phyloP scores from a whole-genome alignment of 2,329 filamentous ascomycete genomes.

The Penicillium sclerotigenum region DNA sequence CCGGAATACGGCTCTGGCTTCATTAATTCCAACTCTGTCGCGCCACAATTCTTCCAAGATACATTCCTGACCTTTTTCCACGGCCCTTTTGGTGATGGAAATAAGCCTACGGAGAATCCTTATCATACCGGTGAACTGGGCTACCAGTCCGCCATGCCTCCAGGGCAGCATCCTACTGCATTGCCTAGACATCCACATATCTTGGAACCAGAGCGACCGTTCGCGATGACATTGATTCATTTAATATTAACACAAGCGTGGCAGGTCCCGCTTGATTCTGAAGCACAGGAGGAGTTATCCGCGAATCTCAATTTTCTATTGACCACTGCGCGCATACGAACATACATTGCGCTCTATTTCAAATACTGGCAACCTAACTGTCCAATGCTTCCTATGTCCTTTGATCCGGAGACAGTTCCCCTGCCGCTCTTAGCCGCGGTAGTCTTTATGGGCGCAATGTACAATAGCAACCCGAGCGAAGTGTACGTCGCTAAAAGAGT shows the following conservation, averaged over 20 bases:
- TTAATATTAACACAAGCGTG: constrained; percentile 40
- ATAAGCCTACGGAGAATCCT: constrained; percentile 24
- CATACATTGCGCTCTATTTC: constrained; percentile 45
- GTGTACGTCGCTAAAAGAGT: constrained; percentile 38
- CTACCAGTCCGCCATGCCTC: constrained; percentile 17
- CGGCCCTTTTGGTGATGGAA: constrained; percentile 32
- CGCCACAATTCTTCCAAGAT: constrained; percentile 34
- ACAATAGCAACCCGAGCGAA: constrained; percentile 42
- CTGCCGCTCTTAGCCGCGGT: constrained; percentile 42
- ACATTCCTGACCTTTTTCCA: constrained; percentile 40
- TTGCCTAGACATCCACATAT: constrained; percentile 22
- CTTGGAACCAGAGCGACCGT: constrained; percentile 38
- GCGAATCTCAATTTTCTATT: constrained; percentile 41
- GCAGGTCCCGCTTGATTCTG: constrained; percentile 38
- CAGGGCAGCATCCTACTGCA: constrained; percentile 19
- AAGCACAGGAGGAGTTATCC: constrained; percentile 41
- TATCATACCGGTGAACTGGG: constrained; percentile 18
- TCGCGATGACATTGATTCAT: constrained; percentile 41
- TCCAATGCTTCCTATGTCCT: constrained; percentile 44
- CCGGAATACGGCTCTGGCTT: constrained; percentile 20
- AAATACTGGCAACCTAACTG: constrained; percentile 47
- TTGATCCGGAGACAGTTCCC: constrained; percentile 38
- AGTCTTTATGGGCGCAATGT: constrained; percentile 47
- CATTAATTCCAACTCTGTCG: constrained; percentile 24
- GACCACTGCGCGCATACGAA: constrained; percentile 41